Base-by-base conservation (phyloP, 306 rosid genomes). In the Vigna mungo region DNA sequence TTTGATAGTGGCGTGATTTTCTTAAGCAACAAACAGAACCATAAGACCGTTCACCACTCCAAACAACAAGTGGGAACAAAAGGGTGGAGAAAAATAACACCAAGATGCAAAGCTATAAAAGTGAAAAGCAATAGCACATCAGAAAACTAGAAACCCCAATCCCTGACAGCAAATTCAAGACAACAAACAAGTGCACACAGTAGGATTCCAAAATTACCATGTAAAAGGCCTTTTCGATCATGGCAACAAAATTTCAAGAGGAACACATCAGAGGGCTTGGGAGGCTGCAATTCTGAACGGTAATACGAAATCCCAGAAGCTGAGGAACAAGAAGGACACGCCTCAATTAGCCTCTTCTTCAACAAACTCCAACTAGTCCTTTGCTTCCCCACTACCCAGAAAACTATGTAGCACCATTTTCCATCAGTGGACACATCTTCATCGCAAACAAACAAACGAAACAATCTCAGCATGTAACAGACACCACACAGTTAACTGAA, bases 361-460 rank as follows among this genome's bases (percentile, higher is more conserved):
- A 95, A 86, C 84, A 89, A 88, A 76, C 68, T 80, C 99, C 99
- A 95, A 85, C 87, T 86, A 11, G 97, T 92, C 25, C 82, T 82
- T 4, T 90, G 85, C 25, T 81, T 89, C 51, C 97, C 99, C 37
- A 70, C 49, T 72, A 95, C 99, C 99, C 97, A 92, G 46, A 95
- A 88, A 37, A 95, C 94, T 68, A 95, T n/a, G 86, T 86, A 95
- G 87, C 99, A 95, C 99, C 99, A 95, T 84, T 81, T 92, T 25
- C 99, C 99, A 77, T 95, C 99, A 12, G 99, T 95, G 4, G 97
- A 88, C 6, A 95, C 90, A 66, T 95, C 99, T 95, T 84, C 88
- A 88, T 70, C 66, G 17, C 72, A 82, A 82, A 36, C 71, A 51
- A 64, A 16, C 55, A 17, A 71, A 36, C 39, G n/a, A 77, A 48